These are phyloP conservation scores for Hapsidospora chrysogenum DNA, from an alignment of 495 filamentous ascomycete genomes.

Conservation along the genomic window DNA sequence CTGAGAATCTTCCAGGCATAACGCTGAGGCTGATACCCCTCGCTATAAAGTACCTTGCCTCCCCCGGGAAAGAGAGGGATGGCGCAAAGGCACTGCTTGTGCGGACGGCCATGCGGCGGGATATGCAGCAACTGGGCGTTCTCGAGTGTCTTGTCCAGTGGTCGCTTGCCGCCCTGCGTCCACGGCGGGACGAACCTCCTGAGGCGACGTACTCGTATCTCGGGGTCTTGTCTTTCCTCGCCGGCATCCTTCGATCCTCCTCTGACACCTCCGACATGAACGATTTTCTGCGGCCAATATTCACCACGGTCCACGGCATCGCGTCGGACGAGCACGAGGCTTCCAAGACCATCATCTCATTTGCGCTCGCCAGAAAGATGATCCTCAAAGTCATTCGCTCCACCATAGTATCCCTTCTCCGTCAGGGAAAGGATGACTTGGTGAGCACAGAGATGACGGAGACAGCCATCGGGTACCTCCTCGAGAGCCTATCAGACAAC, in stretches of 20 bases:
- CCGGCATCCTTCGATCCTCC: constrained; percentile 43
- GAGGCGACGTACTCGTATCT: constrained; percentile 38
- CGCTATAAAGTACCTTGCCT: constrained; percentile 51
- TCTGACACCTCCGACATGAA: constrained; percentile 34
- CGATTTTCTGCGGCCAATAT: constrained; percentile 23
- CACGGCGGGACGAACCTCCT: constrained; percentile 8
- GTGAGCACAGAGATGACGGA: constrained; percentile 43
- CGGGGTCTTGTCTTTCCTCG: constrained; percentile 63
- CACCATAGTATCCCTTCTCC: constrained; percentile 45
- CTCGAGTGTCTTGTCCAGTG: constrained; percentile 47
- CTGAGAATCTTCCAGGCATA: constrained; percentile 45
- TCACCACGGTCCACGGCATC: constrained; percentile 31
- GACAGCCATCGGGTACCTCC: constrained; percentile 52
- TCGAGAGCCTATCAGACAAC: constrained; percentile 56
- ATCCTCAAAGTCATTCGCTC: constrained; percentile 71
- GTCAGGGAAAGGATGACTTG: constrained; percentile 20
- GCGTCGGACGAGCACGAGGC: constrained; percentile 17
- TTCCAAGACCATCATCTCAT: constrained; percentile 36
- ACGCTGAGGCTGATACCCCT: constrained; percentile 51
- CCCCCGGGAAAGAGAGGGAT: constrained; percentile 72
- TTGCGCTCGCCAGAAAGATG: constrained; percentile 61
- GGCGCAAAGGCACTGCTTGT: constrained; percentile 71
- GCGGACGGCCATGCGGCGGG: constrained; percentile 59
- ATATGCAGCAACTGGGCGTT: constrained; percentile 70
- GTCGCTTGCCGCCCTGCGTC: constrained; percentile 42